Base-by-base conservation (phyloP, 2,329 filamentous ascomycete species). In the Alternaria arbusti region DNA sequence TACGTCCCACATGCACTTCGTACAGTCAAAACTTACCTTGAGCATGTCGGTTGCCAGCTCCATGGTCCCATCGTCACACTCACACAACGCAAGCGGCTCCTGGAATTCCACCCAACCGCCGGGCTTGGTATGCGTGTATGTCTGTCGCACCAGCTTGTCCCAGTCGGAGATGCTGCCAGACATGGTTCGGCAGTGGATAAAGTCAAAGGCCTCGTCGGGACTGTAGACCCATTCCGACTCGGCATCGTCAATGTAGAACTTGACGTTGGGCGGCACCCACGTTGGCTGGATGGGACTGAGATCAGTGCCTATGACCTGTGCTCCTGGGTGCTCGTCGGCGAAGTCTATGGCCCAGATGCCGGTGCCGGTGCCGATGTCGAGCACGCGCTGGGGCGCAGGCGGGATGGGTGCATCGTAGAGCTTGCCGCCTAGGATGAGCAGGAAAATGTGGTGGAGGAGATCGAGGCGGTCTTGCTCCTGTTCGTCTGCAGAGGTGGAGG, bases 171-270 rank as follows among this genome's bases (percentile, higher is more conserved):
- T 78, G 22, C 67, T 58, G 15, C 76, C 75, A 10, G 58, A 65
- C 64, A 80, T 47, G 51, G 73, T 74, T 36, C 78, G 74, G 45
- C 66, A 63, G 60, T 80, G 78, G 22, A 80, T 76, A 56, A 73
- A 76, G 63, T 80, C 77, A 59, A 79, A 80, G 3, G 59, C 60
- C 57, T 84, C 80, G 50, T 68, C 61, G 12, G 68, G 57, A 9
- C 57, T 46, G 40, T 78, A 79, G 6, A 78, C 68, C 81, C 81
- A 82, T 15, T 80, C 77, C 32, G 71, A 68, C 62, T 82, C 79
- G 54, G 75, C 76, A 59, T 82, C 79, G 70, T 82, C 81, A 57
- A 82, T 78, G 67, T 81, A 78, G 72, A 82, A 82, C 56, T 77
- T 76, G 25, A 74, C 73, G 59, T 82, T 82, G 1, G 80, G 75